A percentile compares a stretch with the other conserved stretches of the same genome.
Conservation (phyloP, 2,329 filamentous ascomycete species). For the Penicillium corylophilum region DNA sequence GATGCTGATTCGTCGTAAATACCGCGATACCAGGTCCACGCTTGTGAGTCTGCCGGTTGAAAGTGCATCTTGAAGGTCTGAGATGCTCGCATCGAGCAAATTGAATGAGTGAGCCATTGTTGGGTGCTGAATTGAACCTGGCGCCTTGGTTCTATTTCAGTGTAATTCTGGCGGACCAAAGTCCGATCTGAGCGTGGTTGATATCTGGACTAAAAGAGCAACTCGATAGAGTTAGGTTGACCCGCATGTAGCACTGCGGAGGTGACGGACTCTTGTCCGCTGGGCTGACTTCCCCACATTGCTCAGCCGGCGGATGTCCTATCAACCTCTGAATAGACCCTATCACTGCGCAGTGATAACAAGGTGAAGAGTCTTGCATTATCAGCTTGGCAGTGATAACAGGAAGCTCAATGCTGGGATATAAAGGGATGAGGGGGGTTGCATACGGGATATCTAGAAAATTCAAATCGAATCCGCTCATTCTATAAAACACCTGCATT, state of each 20-base stretch:
- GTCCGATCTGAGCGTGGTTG: neutral
- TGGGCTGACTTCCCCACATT: neutral
- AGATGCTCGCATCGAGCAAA: constrained; percentile 51
- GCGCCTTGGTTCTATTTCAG: neutral
- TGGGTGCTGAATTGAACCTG: neutral
- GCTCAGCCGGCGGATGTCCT: constrained; percentile 5
- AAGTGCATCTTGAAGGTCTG: constrained; percentile 46
- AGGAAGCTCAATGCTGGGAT: neutral
- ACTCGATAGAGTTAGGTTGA: neutral
- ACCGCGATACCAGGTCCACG: constrained; percentile 47
- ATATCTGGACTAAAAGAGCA: neutral
- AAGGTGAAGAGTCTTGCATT: constrained; percentile 1
- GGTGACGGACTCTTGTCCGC: constrained; percentile 13
- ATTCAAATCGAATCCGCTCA: neutral
- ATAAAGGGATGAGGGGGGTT: neutral
- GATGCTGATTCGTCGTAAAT: constrained; percentile 49
- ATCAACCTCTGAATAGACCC: neutral
- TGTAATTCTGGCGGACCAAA: neutral
- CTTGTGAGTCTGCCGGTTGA: constrained; percentile 41
- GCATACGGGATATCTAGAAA: neutral
- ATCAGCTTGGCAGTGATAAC: constrained; percentile 17
- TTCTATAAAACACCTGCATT: neutral
- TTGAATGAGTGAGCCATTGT: constrained; percentile 17
- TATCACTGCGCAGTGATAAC: constrained; percentile 5
- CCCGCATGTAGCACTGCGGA: neutral